phyloP scores from a whole-genome alignment of 768 basidiomycete species.

The Mycena polygramma region DNA sequence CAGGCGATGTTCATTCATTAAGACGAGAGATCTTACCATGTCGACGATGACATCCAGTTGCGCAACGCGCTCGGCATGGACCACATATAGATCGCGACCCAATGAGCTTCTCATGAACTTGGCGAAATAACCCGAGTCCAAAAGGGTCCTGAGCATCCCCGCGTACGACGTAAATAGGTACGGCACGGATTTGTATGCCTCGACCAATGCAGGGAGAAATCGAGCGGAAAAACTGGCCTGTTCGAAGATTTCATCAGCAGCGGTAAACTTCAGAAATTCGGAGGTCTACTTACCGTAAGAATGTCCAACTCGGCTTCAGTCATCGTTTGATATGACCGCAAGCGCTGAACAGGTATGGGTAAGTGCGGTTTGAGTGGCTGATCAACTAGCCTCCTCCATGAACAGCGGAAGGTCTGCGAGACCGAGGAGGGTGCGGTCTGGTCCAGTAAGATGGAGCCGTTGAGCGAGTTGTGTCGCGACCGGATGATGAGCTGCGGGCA shows the following conservation, averaged over 20 bases:
- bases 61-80: conserved; percentile 14
- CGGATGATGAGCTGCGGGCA: conserved; percentile 19
- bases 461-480: conserved; percentile 11
- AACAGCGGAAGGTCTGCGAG: conserved; percentile 2
- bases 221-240: conserved; percentile 19
- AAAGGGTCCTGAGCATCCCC: conserved; percentile 4
- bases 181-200: not conserved
- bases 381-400: not conserved
- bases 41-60: not conserved
- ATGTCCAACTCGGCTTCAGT: not conserved
- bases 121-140: conserved; percentile 13
- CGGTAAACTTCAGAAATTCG: not conserved
- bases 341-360: not conserved
- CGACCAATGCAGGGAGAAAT: conserved; percentile 3
- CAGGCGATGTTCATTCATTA: too few species aligned
- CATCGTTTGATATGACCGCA: not conserved
- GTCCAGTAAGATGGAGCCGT: not conserved
- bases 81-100: not conserved
- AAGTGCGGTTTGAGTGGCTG: not conserved
- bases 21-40: not conserved
- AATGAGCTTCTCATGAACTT: conserved; percentile 6
- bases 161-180: conserved; percentile 3
- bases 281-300: not conserved
- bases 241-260: not conserved
- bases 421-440: not conserved